A percentile compares a stretch with the other conserved stretches of the same genome.
Conservation (phyloP, 768 basidiomycete genomes). For the Xerocomus brunneocitrinus region DNA sequence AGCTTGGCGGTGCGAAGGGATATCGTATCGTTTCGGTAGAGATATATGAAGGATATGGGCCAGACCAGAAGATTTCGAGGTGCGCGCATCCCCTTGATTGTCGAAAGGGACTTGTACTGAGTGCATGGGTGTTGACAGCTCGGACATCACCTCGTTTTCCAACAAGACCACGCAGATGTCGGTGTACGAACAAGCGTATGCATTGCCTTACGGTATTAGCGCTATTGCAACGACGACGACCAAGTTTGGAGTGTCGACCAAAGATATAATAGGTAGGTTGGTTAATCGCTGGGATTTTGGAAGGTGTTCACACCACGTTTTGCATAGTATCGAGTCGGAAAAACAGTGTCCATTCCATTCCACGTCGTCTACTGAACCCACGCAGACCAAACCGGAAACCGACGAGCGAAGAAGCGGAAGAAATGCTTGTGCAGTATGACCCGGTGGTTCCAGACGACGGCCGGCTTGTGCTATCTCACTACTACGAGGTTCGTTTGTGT, state of each 20-base stretch:
- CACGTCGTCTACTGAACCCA: slow-evolving; percentile 73
- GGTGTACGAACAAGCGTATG: slow-evolving; percentile 64
- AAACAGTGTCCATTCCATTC: slow-evolving; percentile 70
- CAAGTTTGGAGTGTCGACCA: slow-evolving; percentile 82
- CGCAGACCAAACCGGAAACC: slow-evolving; percentile 75
- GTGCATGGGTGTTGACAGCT: slow-evolving; percentile 30
- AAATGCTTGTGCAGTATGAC: slow-evolving; percentile 83
- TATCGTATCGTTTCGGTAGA: slow-evolving; percentile 79
- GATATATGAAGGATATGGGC: slow-evolving; percentile 71
- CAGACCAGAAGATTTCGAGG: slow-evolving; percentile 73
- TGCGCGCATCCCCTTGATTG: slow-evolving; percentile 34
- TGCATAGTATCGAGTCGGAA: slow-evolving; percentile 68
- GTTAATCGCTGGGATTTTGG: neutral
- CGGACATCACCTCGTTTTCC: slow-evolving; percentile 52
- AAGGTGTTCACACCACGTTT: neutral
- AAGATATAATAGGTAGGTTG: slow-evolving; percentile 76
- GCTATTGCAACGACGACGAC: slow-evolving; percentile 75
- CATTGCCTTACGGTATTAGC: slow-evolving; percentile 64
- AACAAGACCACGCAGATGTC: slow-evolving; percentile 49
- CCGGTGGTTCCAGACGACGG: slow-evolving; percentile 70
- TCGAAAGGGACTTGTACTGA: neutral
- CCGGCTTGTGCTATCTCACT: slow-evolving; percentile 51
- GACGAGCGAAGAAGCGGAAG: slow-evolving; percentile 75
- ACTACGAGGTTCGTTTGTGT: slow-evolving; percentile 41
- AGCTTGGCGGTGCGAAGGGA: slow-evolving; percentile 52